These are phyloP conservation scores for Ilyonectria sp. DNA, from an alignment of 2,329 filamentous ascomycete genomes.

Conservation along the genomic window DNA sequence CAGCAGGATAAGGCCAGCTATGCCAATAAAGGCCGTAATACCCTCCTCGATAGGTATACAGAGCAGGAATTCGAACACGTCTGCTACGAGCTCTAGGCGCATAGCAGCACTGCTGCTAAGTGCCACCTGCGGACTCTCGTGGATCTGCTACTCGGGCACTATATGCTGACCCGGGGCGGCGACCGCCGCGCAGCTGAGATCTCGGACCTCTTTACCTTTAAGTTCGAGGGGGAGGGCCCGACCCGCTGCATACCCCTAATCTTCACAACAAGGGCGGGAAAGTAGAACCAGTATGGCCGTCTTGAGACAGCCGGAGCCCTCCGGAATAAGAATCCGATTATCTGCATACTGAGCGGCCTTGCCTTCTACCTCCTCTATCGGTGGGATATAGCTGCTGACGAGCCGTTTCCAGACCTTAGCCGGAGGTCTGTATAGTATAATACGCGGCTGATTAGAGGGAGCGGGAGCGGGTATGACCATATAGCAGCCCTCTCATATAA, in stretches of 20 bases:
- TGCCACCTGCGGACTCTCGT: neutral
- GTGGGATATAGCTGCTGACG: too few species aligned
- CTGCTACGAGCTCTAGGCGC: neutral
- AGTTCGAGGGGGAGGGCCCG: conserved; percentile 8
- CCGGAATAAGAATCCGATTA: conserved; percentile 4
- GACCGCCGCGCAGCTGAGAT: neutral
- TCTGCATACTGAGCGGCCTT: neutral
- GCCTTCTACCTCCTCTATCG: neutral
- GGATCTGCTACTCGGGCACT: neutral
- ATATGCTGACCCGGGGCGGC: neutral
- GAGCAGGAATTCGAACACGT: conserved; percentile 3
- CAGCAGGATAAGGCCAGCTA: too few species aligned
- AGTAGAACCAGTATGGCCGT: conserved; percentile 3
- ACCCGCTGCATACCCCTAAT: conserved; percentile 3
- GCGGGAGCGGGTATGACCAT: too few species aligned
- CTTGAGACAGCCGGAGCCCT: conserved; percentile 5
- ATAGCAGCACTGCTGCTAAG: neutral
- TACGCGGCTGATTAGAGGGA: too few species aligned
- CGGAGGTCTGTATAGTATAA: too few species aligned
- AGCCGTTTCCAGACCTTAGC: too few species aligned
- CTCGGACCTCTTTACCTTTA: conserved; percentile 6
- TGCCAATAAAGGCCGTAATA: too few species aligned
- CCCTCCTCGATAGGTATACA: neutral
- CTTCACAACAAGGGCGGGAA: conserved; percentile 4
- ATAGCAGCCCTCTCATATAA: too few species aligned